phyloP scores from a whole-genome alignment of 2,329 filamentous ascomycete genomes.

The Amauroascus verrucosus region DNA sequence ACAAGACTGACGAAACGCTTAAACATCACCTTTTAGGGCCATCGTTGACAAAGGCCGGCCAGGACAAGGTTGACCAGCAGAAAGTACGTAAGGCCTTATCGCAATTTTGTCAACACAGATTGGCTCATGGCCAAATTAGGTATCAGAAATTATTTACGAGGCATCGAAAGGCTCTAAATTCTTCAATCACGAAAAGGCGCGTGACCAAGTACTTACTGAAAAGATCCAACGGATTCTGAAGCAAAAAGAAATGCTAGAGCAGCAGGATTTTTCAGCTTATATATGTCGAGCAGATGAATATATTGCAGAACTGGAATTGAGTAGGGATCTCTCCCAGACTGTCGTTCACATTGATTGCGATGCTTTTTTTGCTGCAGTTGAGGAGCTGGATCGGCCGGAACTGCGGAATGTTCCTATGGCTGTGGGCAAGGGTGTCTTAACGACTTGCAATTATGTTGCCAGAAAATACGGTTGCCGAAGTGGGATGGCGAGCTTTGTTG shows the following conservation, averaged over 20 bases:
- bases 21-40: constrained; percentile 87
- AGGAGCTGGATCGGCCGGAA: constrained; percentile 73
- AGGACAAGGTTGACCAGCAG: constrained; percentile 83
- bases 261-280: constrained; percentile 62
- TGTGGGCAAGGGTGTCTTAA: constrained; percentile 64
- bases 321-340: constrained; percentile 69
- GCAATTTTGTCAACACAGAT: not conserved
- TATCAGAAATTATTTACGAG: constrained; percentile 94
- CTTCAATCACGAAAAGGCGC: constrained; percentile 80
- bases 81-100: constrained; percentile 46
- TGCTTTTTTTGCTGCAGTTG: constrained; percentile 93
- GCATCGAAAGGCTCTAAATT: constrained; percentile 94
- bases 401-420: constrained; percentile 81
- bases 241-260: constrained; percentile 65
- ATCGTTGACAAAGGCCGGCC: constrained; percentile 85
- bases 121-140: constrained; percentile 37
- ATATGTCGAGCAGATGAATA: constrained; percentile 68
- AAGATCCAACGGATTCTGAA: constrained; percentile 74
- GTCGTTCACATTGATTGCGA: constrained; percentile 94
- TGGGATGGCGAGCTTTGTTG: constrained; percentile 93
- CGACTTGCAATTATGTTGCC: constrained; percentile 77
- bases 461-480: constrained; percentile 82
- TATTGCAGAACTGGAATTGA: constrained; percentile 65
- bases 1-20: constrained; percentile 49
- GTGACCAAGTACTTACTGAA: constrained; percentile 69